Conservation (phyloP, 495 filamentous ascomycete genomes). For the Xanthoparmelia taractica region DNA sequence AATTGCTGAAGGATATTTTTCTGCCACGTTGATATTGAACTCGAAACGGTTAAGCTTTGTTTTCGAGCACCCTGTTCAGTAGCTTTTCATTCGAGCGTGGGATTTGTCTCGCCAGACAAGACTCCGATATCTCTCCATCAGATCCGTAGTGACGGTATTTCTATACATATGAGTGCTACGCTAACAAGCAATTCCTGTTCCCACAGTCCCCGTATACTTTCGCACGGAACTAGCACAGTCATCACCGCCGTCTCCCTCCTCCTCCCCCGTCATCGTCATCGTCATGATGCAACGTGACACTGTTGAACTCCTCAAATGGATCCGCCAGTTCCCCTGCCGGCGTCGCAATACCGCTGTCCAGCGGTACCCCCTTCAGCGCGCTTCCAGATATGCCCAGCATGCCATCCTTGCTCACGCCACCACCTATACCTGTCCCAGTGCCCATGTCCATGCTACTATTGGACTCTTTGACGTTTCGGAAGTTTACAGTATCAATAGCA, state of each 20-base stretch:
- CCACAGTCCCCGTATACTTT: background rate
- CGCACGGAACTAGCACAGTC: background rate
- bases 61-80: no score
- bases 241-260: conserved; percentile 9
- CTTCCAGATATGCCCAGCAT: conserved; percentile 13
- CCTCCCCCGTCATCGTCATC: conserved; percentile 52
- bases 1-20: no score
- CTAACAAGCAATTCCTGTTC: background rate
- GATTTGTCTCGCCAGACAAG: no score
- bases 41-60: no score
- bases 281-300: conserved; percentile 94
- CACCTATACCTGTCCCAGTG: conserved; percentile 8
- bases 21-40: no score
- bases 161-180: background rate
- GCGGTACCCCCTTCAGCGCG: conserved; percentile 61
- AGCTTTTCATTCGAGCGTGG: no score
- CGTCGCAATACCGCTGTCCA: conserved; percentile 78
- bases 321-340: conserved; percentile 79
- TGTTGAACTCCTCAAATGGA: conserved; percentile 98
- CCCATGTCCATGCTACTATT: conserved; percentile 83
- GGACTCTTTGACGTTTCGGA: conserved; percentile 95
- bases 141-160: background rate
- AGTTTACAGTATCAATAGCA: conserved; percentile 89
- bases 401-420: conserved; percentile 19
- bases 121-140: no score